Conservation (phyloP, 352 stramenopile genomes). For the Phytophthora macrochlamydospora region DNA sequence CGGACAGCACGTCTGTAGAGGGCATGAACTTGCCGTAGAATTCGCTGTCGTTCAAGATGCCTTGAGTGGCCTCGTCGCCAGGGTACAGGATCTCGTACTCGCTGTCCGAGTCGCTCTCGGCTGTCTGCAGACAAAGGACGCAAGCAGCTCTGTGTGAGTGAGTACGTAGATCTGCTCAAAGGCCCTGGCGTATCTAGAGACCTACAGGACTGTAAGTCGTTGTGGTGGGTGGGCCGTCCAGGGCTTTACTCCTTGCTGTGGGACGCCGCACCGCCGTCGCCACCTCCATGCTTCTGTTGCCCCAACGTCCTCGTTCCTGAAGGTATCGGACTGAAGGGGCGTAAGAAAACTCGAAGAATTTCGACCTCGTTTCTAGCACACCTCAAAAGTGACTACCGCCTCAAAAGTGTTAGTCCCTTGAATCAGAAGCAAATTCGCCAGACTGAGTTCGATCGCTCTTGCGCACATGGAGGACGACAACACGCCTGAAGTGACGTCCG, state of each 20-base stretch:
- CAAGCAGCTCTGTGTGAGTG: too few species aligned
- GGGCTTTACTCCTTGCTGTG: background rate
- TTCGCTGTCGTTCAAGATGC: constrained; percentile 55
- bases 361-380: too few species aligned
- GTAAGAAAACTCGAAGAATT: background rate
- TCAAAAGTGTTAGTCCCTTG: too few species aligned
- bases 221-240: too few species aligned
- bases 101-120: constrained; percentile 37
- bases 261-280: background rate
- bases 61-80: constrained; percentile 43
- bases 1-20: constrained; percentile 45
- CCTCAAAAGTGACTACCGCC: too few species aligned
- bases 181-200: too few species aligned
- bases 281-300: background rate
- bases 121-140: background rate
- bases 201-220: too few species aligned
- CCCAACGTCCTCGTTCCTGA: background rate
- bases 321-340: background rate
- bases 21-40: constrained; percentile 69
- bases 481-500: constrained; percentile 40
- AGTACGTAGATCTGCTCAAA: too few species aligned
- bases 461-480: constrained; percentile 42
- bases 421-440: too few species aligned
- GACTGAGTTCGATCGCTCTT: too few species aligned
- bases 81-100: constrained; percentile 72